These are phyloP conservation scores for Turnera subulata DNA, from an alignment of 345 rosid species.

Conservation along the genomic window DNA sequence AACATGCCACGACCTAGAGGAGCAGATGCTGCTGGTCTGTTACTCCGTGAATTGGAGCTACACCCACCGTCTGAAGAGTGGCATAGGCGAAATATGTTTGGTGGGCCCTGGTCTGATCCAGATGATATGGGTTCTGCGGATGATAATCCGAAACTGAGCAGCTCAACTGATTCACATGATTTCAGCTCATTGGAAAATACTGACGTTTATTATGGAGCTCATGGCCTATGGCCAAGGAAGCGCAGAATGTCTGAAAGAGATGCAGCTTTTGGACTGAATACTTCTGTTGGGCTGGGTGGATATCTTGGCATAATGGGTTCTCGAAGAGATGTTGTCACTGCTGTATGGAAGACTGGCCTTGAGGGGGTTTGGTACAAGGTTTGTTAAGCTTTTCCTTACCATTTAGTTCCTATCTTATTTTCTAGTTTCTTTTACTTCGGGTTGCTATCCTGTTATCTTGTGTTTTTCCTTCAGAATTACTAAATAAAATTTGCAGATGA, in stretches of 20 bases:
- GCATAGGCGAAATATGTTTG: conserved; percentile 95
- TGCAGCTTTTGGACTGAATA: conserved; percentile 95
- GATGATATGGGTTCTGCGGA: conserved; percentile 52
- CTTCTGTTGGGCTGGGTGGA: conserved; percentile 86
- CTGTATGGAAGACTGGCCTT: conserved; percentile 93
- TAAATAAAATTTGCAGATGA: background rate
- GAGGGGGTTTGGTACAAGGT: conserved; percentile 99
- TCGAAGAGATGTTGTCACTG: conserved; percentile 91
- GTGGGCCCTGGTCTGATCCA: conserved; percentile 92
- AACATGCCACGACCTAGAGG: conserved; percentile 99
- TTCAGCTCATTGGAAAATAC: conserved; percentile 34
- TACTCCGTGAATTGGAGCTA: conserved; percentile 92
- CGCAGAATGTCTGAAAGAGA: conserved; percentile 96
- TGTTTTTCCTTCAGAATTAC: background rate
- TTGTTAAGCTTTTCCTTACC: background rate
- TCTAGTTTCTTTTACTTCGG: background rate
- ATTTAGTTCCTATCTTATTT: background rate
- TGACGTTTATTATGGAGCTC: conserved; percentile 57
- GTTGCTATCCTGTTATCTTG: background rate
- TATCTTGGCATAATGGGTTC: conserved; percentile 99
- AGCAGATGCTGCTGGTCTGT: conserved; percentile 97
- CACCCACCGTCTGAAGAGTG: conserved; percentile 99
- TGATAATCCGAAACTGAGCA: conserved; percentile 44
- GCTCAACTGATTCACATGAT: conserved; percentile 36
- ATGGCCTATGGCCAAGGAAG: conserved; percentile 90